Base-by-base conservation (phyloP, 805 yeast species). In the Cyberlindnera mrakii region DNA sequence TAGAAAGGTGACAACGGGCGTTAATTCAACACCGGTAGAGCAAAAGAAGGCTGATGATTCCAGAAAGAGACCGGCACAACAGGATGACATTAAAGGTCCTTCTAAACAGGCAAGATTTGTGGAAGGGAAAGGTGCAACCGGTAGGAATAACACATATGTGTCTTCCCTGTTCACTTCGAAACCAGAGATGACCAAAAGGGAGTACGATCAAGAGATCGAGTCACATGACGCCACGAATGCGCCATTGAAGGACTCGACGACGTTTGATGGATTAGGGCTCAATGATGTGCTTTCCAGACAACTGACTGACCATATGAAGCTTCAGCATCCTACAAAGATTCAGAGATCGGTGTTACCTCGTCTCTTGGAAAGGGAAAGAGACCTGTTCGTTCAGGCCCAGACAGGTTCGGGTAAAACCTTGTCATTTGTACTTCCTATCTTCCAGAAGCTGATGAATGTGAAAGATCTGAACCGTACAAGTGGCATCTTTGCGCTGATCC, bases 361-460 rank as follows among this genome's bases (percentile, higher is more conserved):
- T 40, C 60, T 80, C 25, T 52, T 76, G 6, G 59, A 67, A 1
- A 53, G 63, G 13, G 53, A 59, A 8, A 51, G 71, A 35, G 99
- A 93, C 63, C 66, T 89, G 43, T 85, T 93, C 52, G 85, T 93
- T 37, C 95, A 89, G 58, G 96, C 99, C 0, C 97, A 95, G 64
- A 93, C 99, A 0, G 99, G 99, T 41, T 90, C 98, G 0, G 99
- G 99, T 63, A 93, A 93, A 63, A 93, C 99, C 0, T 65, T 93
- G 43, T 82, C 98, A 0, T 95, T 85, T 60, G 68, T 83, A 3
- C 66, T 95, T 32, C 99, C 99, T 1, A 81, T 95, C 17, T 63
- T 91, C 49, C 80, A 85, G 50, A 74, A 78, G 46, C 69, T 93
- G 35, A 77, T 88, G 77, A 64, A 70, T 25, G 77, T 78, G 54